Percentiles rank a stretch among this genome's conserved stretches.
Conservation (phyloP, 176 grass and related monocot genomes). For the Aegilops longissima region DNA sequence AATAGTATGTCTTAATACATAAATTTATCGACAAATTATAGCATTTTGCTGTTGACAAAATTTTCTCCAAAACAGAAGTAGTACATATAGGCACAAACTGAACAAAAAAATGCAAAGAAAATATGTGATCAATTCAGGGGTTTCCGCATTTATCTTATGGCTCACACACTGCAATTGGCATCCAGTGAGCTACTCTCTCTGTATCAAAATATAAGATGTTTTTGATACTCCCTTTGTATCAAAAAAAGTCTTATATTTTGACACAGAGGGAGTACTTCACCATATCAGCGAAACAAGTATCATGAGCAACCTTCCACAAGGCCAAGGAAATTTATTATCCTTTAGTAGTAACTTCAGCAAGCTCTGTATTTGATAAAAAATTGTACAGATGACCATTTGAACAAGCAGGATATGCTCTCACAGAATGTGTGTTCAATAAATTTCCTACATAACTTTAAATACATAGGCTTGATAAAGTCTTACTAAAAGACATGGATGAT, state of each 20-base stretch:
- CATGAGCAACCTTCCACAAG: slow-evolving; percentile 5
- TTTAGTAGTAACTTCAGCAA: not conserved
- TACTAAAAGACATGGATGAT: not conserved
- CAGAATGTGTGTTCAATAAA: slow-evolving; percentile 19
- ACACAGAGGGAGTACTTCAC: not conserved
- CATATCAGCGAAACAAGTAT: not conserved
- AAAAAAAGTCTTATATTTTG: no score
- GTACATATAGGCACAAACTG: slow-evolving; percentile 12
- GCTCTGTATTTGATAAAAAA: slow-evolving; percentile 20
- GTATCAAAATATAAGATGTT: no score
- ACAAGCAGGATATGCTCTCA: slow-evolving; percentile 11
- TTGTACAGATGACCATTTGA: slow-evolving; percentile 22
- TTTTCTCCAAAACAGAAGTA: slow-evolving; percentile 23
- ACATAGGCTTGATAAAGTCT: slow-evolving; percentile 35
- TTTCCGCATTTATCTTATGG: slow-evolving; percentile 14
- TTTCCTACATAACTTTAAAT: slow-evolving; percentile 24
- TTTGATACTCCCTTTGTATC: no score
- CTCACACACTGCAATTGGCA: not conserved
- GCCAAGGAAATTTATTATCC: not conserved
- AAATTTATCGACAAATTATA: slow-evolving; percentile 16
- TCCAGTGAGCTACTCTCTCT: not conserved
- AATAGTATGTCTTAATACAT: not conserved
- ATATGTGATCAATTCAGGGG: not conserved
- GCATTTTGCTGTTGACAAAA: slow-evolving; percentile 12
- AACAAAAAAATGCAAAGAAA: not conserved